Evolutionary conservation across 23 red algal genomes (phyloP).

Genomic region (Chondrus crispus): DNA sequence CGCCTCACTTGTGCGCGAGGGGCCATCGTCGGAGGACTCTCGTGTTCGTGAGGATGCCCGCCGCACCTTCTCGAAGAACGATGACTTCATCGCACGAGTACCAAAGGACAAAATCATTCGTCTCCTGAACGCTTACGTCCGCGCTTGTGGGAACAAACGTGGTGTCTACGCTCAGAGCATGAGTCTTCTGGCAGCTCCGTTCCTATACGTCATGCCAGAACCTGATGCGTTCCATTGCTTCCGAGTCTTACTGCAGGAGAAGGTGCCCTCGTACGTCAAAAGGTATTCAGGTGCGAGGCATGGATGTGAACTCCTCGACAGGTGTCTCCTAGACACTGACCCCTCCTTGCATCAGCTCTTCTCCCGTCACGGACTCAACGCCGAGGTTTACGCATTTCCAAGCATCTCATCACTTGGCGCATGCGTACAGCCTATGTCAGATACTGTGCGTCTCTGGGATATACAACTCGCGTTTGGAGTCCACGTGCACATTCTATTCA

Average conservation of each 20-base stretch:
- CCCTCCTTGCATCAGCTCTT: constrained; percentile 56
- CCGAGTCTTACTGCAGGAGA: constrained; percentile 56
- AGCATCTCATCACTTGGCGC: constrained; percentile 77
- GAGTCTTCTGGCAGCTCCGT: constrained; percentile 82
- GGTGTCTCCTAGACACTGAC: constrained; percentile 40
- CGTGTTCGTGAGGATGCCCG: constrained; percentile 83
- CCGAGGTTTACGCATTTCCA: constrained; percentile 87
- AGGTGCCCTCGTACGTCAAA: constrained; percentile 76
- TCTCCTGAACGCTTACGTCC: constrained; percentile 84
- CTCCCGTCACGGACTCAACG: constrained; percentile 43
- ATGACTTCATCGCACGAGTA: constrained; percentile 80
- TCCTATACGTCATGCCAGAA: constrained; percentile 92
- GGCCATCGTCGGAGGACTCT: constrained; percentile 72
- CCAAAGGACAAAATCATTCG: constrained; percentile 74
- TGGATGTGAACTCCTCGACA: constrained; percentile 71
- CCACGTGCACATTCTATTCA: constrained; percentile 86
- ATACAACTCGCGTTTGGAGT: constrained; percentile 82
- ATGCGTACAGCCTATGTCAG: constrained; percentile 79
- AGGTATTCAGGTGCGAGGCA: constrained; percentile 72
- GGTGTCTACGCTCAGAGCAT: constrained; percentile 78
- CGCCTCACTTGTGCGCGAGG: constrained; percentile 55
- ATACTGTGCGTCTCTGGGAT: constrained; percentile 88
- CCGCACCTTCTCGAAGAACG: constrained; percentile 81
- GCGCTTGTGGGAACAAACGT: constrained; percentile 46
- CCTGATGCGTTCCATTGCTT: constrained; percentile 92